Evolutionary conservation across 2,329 filamentous ascomycete species (phyloP).

Genomic region (Fusarium denticulatum): DNA sequence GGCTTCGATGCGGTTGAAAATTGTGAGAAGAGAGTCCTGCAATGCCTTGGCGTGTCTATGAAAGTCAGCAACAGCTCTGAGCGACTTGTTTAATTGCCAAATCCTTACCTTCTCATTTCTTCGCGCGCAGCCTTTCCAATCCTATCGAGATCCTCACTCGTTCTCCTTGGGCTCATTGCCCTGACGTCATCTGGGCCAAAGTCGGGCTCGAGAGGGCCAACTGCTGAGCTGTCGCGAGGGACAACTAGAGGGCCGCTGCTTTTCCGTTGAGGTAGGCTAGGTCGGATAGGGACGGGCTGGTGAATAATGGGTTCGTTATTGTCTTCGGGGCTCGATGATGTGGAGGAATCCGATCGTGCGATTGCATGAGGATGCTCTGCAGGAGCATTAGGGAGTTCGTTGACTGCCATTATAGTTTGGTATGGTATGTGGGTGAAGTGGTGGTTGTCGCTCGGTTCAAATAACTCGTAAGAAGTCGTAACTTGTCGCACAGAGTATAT

Average conservation of each 20-base stretch:
- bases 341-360: slow-evolving; percentile 52
- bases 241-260: slow-evolving; percentile 86
- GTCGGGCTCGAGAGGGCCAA: slow-evolving; percentile 77
- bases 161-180: slow-evolving; percentile 92
- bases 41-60: slow-evolving; percentile 85
- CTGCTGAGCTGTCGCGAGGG: slow-evolving; percentile 77
- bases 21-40: slow-evolving; percentile 87
- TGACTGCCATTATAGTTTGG: slow-evolving; percentile 34
- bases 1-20: slow-evolving; percentile 93
- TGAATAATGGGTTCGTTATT: slow-evolving; percentile 55
- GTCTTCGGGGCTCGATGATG: slow-evolving; percentile 47
- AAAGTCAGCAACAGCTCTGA: slow-evolving; percentile 18
- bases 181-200: slow-evolving; percentile 89
- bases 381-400: slow-evolving; percentile 39
- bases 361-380: slow-evolving; percentile 47
- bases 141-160: slow-evolving; percentile 88
- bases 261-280: slow-evolving; percentile 76
- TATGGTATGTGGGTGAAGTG: background rate
- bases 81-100: background rate
- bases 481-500: slow-evolving; percentile 15
- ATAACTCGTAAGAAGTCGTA: slow-evolving; percentile 2
- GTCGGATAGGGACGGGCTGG: slow-evolving; percentile 66
- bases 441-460: background rate
- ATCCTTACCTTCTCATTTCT: slow-evolving; percentile 65
- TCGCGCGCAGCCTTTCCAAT: slow-evolving; percentile 84